Conservation (phyloP, 169 alveolate genomes). For the Eimeria necatrix region DNA sequence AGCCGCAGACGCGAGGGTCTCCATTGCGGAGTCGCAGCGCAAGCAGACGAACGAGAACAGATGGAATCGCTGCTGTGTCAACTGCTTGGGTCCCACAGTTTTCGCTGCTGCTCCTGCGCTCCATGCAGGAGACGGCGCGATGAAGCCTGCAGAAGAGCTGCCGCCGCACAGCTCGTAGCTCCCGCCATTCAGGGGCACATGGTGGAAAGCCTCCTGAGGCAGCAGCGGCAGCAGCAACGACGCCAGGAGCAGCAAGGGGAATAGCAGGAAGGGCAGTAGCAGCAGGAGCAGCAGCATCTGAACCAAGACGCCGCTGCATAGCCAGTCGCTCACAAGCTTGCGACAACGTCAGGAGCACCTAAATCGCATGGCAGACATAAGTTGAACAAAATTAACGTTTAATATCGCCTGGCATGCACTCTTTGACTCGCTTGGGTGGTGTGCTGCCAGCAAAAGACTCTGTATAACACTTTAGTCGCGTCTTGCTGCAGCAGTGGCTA, state of each 20-base stretch:
- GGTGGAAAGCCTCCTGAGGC: constrained; percentile 10
- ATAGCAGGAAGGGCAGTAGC: not conserved
- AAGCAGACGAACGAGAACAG: constrained; percentile 70
- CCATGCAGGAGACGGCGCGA: constrained; percentile 17
- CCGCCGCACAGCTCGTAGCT: constrained; percentile 52
- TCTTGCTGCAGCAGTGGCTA: not conserved
- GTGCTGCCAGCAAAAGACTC: too few species aligned
- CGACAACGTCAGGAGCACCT: constrained; percentile 23
- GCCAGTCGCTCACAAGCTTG: constrained; percentile 17
- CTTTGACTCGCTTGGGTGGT: too few species aligned
- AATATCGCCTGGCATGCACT: too few species aligned
- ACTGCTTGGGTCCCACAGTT: not conserved
- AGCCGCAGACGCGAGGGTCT: constrained; percentile 27
- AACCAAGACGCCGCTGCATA: not conserved
- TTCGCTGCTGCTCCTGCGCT: constrained; percentile 32
- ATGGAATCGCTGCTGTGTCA: constrained; percentile 48
- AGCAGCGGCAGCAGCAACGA: constrained; percentile 39
- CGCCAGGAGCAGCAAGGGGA: not conserved
- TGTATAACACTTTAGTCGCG: too few species aligned
- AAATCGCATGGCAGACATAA: not conserved
- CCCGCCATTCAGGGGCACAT: constrained; percentile 40
- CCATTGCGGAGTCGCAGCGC: constrained; percentile 69
- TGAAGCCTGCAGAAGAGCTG: constrained; percentile 37
- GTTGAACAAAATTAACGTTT: too few species aligned
- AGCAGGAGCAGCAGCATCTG: constrained; percentile 5